Percentiles rank a stretch among this genome's conserved stretches.
phyloP scores from a whole-genome alignment of 164 flowering plant species.

The Chloranthus sessilifolius region DNA sequence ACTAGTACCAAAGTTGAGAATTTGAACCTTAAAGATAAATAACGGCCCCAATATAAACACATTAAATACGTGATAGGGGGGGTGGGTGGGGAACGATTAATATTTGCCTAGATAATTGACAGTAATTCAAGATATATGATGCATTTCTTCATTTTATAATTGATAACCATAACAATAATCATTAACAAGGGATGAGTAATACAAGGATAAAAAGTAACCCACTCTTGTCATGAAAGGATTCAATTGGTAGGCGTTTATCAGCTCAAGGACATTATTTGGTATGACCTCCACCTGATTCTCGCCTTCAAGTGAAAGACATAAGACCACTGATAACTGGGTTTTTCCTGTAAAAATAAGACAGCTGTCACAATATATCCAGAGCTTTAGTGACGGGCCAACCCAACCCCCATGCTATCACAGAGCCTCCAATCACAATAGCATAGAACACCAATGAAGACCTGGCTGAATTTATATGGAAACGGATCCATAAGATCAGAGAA shows the following conservation, averaged over 20 bases:
- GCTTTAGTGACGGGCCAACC: neutral
- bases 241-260: slow-evolving; percentile 59
- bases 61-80: too few species aligned
- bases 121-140: too few species aligned
- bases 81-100: too few species aligned
- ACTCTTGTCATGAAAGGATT: slow-evolving; percentile 74
- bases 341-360: slow-evolving; percentile 46
- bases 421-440: neutral
- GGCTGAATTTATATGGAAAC: neutral
- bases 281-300: slow-evolving; percentile 28
- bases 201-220: slow-evolving; percentile 36
- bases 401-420: too few species aligned
- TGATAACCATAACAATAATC: neutral
- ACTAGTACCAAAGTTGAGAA: neutral
- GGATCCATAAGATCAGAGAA: too few species aligned
- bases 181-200: neutral
- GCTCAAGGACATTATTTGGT: slow-evolving; percentile 53
- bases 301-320: slow-evolving; percentile 47
- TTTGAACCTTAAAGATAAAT: neutral
- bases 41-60: neutral
- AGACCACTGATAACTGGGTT: slow-evolving; percentile 43
- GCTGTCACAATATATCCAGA: slow-evolving; percentile 11
- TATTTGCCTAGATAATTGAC: too few species aligned
- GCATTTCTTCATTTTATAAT: neutral
- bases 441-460: neutral